Conservation (phyloP, 2,329 filamentous ascomycete genomes). For the Furcasterigmium sp. region DNA sequence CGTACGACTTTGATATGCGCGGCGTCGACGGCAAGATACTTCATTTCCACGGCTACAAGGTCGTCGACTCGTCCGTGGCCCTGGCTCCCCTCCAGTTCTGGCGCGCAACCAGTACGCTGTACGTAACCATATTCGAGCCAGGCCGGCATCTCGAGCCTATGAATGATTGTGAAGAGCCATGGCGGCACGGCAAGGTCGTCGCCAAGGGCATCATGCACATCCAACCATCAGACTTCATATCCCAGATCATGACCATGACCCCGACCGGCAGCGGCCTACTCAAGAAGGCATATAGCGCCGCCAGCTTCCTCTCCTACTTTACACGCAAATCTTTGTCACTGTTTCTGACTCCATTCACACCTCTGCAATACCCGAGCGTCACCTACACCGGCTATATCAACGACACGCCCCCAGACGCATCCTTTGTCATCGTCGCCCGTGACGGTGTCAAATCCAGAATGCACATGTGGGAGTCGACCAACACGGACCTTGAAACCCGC, state of each 20-base stretch:
- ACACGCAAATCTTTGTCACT: conserved; percentile 45
- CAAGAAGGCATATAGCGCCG: conserved; percentile 36
- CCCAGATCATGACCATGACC: conserved; percentile 48
- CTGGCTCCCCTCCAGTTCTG: conserved; percentile 52
- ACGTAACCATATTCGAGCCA: conserved; percentile 49
- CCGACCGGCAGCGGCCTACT: conserved; percentile 42
- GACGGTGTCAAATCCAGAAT: conserved; percentile 49
- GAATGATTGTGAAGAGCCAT: conserved; percentile 28
- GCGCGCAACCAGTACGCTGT: conserved; percentile 57
- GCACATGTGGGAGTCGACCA: conserved; percentile 51
- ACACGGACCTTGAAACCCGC: conserved; percentile 28
- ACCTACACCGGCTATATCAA: conserved; percentile 47
- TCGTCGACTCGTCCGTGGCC: conserved; percentile 55
- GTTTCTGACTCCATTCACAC: conserved; percentile 48
- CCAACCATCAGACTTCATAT: conserved; percentile 45
- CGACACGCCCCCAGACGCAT: conserved; percentile 36
- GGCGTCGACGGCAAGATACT: conserved; percentile 46
- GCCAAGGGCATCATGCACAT: conserved; percentile 57
- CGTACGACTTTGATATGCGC: conserved; percentile 57
- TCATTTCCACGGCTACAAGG: conserved; percentile 58
- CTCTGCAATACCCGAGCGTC: conserved; percentile 48
- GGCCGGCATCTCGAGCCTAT: conserved; percentile 17
- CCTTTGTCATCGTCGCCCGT: conserved; percentile 39
- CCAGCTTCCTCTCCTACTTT: conserved; percentile 52
- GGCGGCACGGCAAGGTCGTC: conserved; percentile 37